A percentile compares a stretch with the other conserved stretches of the same genome.
Evolutionary conservation across 202 grass and related monocot genomes (phyloP).

Genomic region (Saccharum hybrid): DNA sequence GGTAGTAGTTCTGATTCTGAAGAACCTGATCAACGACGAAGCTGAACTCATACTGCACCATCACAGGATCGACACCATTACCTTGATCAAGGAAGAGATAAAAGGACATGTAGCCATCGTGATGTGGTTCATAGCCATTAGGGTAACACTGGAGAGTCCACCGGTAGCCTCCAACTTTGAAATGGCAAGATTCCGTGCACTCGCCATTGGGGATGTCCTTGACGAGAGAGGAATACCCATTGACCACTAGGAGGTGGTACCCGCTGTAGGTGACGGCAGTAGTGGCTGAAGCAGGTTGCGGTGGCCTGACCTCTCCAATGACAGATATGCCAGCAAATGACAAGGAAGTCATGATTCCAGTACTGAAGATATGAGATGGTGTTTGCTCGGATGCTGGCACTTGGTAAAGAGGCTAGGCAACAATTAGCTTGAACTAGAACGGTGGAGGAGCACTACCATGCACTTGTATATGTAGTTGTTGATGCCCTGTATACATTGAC

Average conservation of each 20-base stretch:
- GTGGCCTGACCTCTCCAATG: not conserved
- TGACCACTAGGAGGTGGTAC: slow-evolving; percentile 30
- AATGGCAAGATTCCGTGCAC: not conserved
- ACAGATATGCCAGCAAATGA: slow-evolving; percentile 2
- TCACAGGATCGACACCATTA: not conserved
- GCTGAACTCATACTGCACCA: not conserved
- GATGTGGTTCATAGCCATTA: not conserved
- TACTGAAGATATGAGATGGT: too few species aligned
- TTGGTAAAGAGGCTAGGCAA: too few species aligned
- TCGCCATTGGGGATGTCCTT: not conserved
- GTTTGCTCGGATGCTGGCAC: too few species aligned
- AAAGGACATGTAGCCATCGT: not conserved
- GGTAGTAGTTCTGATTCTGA: too few species aligned
- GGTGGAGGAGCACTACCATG: too few species aligned
- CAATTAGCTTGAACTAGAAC: too few species aligned
- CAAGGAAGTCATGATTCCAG: not conserved
- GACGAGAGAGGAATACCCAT: slow-evolving; percentile 17
- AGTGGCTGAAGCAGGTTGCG: not conserved
- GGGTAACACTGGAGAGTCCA: slow-evolving; percentile 24
- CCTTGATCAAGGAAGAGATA: not conserved
- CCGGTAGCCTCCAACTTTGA: slow-evolving; percentile 17
- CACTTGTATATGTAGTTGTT: too few species aligned
- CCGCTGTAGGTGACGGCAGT: not conserved
- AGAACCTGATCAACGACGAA: not conserved
- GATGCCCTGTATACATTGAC: too few species aligned